Evolutionary conservation across 2,329 filamentous ascomycete genomes (phyloP), one percentile per base, ranked within the genome.

Genomic region (Lasiodiplodia sp.): DNA sequence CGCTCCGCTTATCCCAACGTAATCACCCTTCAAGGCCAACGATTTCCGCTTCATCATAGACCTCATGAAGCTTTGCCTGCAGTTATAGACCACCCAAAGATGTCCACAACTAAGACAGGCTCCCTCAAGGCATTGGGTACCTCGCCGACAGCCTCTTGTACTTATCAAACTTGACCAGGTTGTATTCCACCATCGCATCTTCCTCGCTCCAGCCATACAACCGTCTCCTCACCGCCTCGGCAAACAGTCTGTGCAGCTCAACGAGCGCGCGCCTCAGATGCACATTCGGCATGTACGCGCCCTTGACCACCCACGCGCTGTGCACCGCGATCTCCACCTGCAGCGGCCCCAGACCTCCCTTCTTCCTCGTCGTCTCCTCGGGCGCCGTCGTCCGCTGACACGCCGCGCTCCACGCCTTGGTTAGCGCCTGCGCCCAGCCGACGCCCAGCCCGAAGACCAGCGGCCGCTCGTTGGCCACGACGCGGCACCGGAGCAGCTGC

Each of bases 231-330:
- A 80, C 74, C 1, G 75, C 76, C 8, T 74, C 67, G 0, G 71
- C 75, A 28, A 75, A 79, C 2, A 78, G 69, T 0, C 52, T 14
- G 56, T 79, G 76, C 34, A 80, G 68, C 11, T 75, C 69, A 11
- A 67, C 28, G n/a, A 25, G n/a, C 55, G 55, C 40, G 14, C 28
- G 25, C 40, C 51, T 66, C 25, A 70, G 73, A 14, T 73, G 74
- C 2, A 65, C 56, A 14, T 68, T 68, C 14, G 76, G 64, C 5
- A 49, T 23, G 2, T 34, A 6, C 23, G 37, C 58, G 23, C 25
- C 25, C 28, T 53, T 40, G 51, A 16, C 25, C 23, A 66, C 51
- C 34, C 25, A 31, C 37, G 23, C 31, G 21, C 51, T 55, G 23
- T 66, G 51, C 16, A 66, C 51, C 21, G 49, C 52, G 10, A 66